Base-by-base conservation (phyloP, 352 stramenopile genomes). In the Pythium pyrilobum region DNA sequence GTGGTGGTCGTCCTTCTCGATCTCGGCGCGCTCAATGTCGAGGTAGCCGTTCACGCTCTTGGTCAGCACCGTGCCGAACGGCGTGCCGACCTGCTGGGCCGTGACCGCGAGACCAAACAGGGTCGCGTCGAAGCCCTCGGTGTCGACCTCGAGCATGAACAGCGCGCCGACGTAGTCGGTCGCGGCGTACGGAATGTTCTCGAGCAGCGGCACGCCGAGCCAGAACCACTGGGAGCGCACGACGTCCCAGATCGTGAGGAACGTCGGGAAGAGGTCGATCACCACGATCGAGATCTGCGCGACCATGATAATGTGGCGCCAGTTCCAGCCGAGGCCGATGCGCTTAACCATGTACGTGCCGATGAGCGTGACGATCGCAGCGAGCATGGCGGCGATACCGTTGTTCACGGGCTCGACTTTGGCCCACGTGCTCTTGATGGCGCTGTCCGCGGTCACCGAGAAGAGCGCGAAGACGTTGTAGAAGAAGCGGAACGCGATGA, bases 181-280 rank as follows among this genome's bases (percentile, higher is more conserved):
- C 24, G 80, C 73, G 27, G 58, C 69, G 55, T 71, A 73, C 11
- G 73, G 74, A 29, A 87, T 61, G 15, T 73, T 60, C 37, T 79
- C 69, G 7, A 82, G 60, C 31, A 87, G 44, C n/a, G 76, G 71
- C 21, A 81, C 62, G 18, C 76, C 76, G 16, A 83, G 46, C 71
- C 69, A 87, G 57, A 87, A 82, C 74, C 76, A 87, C 31, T 87
- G 76, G 45, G 69, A 81, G n/a, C 75, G 71, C 29, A 80, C 71
- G 8, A 87, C 74, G 37, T 87, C 39, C 76, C 76, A 87, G 59
- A 85, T 81, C 13, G 76, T 87, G 40, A 82, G 57, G 40, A 83
- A 74, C 4, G 71, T 82, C 10, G 70, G 69, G 25, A 81, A 54
- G 1, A 56, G 47, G 46, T 87, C 76, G 23, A 80, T 54, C 15